These are phyloP conservation scores for Hyaloscypha bicolor DNA, from an alignment of 495 filamentous ascomycete species.

Conservation along the genomic window DNA sequence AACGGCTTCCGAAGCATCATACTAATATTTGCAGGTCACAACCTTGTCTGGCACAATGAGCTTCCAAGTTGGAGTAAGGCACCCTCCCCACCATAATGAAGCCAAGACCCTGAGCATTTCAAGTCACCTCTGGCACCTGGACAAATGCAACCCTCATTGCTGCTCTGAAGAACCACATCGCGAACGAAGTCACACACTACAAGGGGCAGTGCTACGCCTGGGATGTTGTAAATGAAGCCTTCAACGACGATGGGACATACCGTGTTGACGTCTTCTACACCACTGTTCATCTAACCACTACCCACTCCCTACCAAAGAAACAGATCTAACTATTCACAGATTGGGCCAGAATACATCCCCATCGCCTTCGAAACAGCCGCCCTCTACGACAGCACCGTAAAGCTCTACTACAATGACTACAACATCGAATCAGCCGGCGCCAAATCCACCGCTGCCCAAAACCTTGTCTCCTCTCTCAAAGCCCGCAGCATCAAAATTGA, in stretches of 20 bases:
- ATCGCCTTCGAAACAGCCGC: slow-evolving; percentile 56
- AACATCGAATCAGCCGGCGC: slow-evolving; percentile 59
- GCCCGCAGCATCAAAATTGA: slow-evolving; percentile 59
- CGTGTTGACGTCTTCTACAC: slow-evolving; percentile 58
- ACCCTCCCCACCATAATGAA: slow-evolving; percentile 8
- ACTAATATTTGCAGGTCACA: slow-evolving; percentile 57
- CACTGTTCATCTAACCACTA: slow-evolving; percentile 56
- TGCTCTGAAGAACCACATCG: slow-evolving; percentile 56
- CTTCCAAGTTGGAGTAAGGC: slow-evolving; percentile 57
- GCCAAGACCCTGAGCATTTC: slow-evolving; percentile 10
- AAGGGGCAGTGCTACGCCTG: slow-evolving; percentile 52
- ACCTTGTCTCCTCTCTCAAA: slow-evolving; percentile 56
- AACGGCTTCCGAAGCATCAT: slow-evolving; percentile 36
- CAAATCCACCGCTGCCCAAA: slow-evolving; percentile 45
- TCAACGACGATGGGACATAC: slow-evolving; percentile 68
- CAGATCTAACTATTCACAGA: slow-evolving; percentile 45
- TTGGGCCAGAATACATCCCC: slow-evolving; percentile 57
- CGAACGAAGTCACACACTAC: slow-evolving; percentile 53
- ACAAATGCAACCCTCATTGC: slow-evolving; percentile 51
- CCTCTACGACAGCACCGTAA: slow-evolving; percentile 56
- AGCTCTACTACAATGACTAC: slow-evolving; percentile 74
- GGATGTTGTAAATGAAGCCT: slow-evolving; percentile 73
- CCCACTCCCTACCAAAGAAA: slow-evolving; percentile 59
- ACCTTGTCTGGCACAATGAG: slow-evolving; percentile 64
- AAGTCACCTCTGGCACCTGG: slow-evolving; percentile 58